Conservation (phyloP, 2,329 filamentous ascomycete species). For the Juglanconis sp. region DNA sequence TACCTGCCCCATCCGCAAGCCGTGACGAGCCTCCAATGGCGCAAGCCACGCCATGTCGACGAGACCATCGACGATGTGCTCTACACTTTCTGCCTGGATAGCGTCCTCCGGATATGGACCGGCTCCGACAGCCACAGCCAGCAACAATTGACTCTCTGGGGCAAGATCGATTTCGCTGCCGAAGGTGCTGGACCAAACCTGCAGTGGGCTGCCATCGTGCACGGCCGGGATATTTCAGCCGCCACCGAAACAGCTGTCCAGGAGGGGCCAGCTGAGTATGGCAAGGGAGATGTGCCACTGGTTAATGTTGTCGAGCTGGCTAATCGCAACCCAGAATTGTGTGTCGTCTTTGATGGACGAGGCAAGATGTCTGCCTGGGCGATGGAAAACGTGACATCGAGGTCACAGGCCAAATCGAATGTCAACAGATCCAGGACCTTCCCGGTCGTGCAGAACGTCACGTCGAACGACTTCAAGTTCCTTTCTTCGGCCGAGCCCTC, state of each 20-base stretch:
- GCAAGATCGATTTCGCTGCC: slow-evolving; percentile 70
- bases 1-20: slow-evolving; percentile 82
- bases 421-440: slow-evolving; percentile 62
- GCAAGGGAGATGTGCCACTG: slow-evolving; percentile 67
- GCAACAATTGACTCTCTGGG: slow-evolving; percentile 76
- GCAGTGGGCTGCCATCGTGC: slow-evolving; percentile 76
- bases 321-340: slow-evolving; percentile 82
- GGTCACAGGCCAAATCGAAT: slow-evolving; percentile 42
- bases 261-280: slow-evolving; percentile 49
- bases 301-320: slow-evolving; percentile 84
- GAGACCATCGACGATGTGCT: slow-evolving; percentile 82
- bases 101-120: slow-evolving; percentile 78
- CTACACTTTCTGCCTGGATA: slow-evolving; percentile 84
- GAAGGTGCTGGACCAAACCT: slow-evolving; percentile 34
- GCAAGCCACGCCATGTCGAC: slow-evolving; percentile 70
- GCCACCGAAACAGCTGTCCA: slow-evolving; percentile 76
- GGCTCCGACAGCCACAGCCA: slow-evolving; percentile 68
- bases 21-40: slow-evolving; percentile 85
- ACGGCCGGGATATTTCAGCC: slow-evolving; percentile 73
- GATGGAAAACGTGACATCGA: slow-evolving; percentile 78
- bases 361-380: slow-evolving; percentile 92
- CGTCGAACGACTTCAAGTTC: slow-evolving; percentile 52
- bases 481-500: slow-evolving; percentile 29
- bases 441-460: slow-evolving; percentile 72
- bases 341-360: slow-evolving; percentile 76